phyloP scores from a whole-genome alignment of 116 monocot genomes.

The Dioscorea cayenensis region DNA sequence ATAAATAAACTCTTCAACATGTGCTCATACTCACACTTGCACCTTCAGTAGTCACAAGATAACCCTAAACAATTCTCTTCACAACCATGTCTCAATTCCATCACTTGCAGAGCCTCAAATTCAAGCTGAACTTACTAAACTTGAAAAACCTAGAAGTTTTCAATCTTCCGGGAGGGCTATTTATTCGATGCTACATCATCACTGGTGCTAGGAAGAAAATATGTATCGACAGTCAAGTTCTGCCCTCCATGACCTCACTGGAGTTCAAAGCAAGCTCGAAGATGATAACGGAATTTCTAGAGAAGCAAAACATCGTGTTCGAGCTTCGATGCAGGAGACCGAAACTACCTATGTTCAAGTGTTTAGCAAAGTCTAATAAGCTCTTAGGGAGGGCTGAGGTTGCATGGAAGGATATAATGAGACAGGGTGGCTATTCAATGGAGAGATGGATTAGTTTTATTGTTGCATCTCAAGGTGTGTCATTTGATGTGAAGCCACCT shows the following conservation, averaged over 20 bases:
- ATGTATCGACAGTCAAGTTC: neutral
- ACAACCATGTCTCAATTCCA: neutral
- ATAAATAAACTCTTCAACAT: neutral
- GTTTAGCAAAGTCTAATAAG: neutral
- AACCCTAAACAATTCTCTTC: neutral
- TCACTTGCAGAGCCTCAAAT: neutral
- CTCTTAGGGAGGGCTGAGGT: neutral
- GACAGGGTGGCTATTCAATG: neutral
- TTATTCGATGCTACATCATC: neutral
- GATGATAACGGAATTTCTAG: neutral
- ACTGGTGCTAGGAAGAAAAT: neutral
- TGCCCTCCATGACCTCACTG: neutral
- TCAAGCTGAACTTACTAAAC: neutral
- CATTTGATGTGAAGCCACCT: neutral
- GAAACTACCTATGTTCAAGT: neutral
- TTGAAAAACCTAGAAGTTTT: neutral
- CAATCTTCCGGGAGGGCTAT: neutral
- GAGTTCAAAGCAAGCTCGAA: neutral
- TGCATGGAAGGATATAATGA: neutral
- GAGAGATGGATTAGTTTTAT: neutral
- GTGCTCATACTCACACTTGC: neutral
- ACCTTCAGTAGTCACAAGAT: neutral
- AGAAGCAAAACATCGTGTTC: neutral
- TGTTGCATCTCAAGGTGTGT: neutral
- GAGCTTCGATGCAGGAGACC: neutral